Conservation (phyloP, 2,329 filamentous ascomycete genomes). For the Arthrobotrys sphaeroides region DNA sequence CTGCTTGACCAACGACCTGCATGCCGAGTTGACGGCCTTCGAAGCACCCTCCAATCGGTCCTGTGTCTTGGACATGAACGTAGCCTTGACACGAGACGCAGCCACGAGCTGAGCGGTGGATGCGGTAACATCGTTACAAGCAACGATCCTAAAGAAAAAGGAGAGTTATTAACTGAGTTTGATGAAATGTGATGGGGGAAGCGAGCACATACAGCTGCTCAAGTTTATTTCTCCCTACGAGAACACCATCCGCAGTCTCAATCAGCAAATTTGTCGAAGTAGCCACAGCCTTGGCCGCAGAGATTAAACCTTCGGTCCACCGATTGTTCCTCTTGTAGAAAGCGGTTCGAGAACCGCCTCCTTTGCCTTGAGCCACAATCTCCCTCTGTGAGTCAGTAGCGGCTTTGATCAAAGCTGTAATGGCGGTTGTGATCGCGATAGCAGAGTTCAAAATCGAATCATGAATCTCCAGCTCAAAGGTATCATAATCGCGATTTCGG, state of each 20-base stretch:
- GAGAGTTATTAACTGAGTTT: neutral
- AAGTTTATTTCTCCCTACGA: slow-evolving; percentile 88
- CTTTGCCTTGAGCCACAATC: slow-evolving; percentile 91
- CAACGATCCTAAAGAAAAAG: slow-evolving; percentile 74
- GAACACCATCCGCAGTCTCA: slow-evolving; percentile 95
- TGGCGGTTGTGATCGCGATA: slow-evolving; percentile 90
- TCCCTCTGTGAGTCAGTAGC: slow-evolving; percentile 89
- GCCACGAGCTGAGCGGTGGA: slow-evolving; percentile 96
- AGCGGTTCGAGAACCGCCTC: slow-evolving; percentile 84
- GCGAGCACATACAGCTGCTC: slow-evolving; percentile 74
- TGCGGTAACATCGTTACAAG: slow-evolving; percentile 94
- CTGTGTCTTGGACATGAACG: slow-evolving; percentile 97
- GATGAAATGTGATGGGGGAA: neutral
- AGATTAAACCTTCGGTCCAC: slow-evolving; percentile 98
- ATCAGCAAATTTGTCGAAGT: slow-evolving; percentile 94
- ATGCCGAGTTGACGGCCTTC: slow-evolving; percentile 91
- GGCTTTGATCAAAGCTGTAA: slow-evolving; percentile 92
- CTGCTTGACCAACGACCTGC: slow-evolving; percentile 85
- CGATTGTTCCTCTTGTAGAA: slow-evolving; percentile 99
- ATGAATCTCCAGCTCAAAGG: slow-evolving; percentile 95
- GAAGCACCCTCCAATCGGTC: slow-evolving; percentile 88
- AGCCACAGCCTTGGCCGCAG: slow-evolving; percentile 94
- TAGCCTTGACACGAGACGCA: slow-evolving; percentile 93
- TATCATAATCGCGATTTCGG: slow-evolving; percentile 96
- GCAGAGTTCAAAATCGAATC: slow-evolving; percentile 94